Percentiles rank a stretch among this genome's conserved stretches.
Evolutionary conservation across 805 yeast genomes (phyloP).

Genomic region (Babjeviella inositovora): DNA sequence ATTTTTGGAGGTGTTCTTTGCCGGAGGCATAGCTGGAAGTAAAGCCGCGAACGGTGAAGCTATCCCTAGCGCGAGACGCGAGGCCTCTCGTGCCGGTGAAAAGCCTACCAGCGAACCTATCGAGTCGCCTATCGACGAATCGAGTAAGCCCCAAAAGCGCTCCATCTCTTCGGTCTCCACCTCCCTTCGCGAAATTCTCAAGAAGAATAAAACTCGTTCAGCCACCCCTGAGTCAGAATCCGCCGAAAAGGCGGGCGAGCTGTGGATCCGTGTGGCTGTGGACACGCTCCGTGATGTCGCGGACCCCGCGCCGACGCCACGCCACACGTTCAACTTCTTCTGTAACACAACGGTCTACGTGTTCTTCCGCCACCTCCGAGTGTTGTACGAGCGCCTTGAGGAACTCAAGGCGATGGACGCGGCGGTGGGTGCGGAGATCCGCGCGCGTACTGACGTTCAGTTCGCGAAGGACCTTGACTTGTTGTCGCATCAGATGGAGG

Average conservation of each 20-base stretch:
- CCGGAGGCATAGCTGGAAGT: constrained; percentile 3
- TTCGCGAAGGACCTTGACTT: constrained; percentile 83
- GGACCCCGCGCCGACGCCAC: constrained; percentile 9
- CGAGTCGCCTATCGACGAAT: no score
- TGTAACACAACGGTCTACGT: constrained; percentile 82
- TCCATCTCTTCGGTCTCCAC: no score
- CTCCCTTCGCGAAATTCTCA: constrained; percentile 3
- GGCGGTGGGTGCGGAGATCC: constrained; percentile 60
- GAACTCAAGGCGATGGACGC: constrained; percentile 64
- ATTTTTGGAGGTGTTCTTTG: constrained; percentile 58
- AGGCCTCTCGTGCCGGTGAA: no score
- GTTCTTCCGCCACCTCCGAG: constrained; percentile 74
- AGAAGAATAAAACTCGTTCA: no score
- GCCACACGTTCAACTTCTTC: constrained; percentile 61
- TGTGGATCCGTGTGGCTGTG: constrained; percentile 8
- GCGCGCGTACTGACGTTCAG: constrained; percentile 40
- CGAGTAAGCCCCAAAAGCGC: no score
- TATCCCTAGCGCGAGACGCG: no score
- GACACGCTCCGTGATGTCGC: constrained; percentile 1
- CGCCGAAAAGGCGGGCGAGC: constrained; percentile 7
- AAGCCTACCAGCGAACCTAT: no score
- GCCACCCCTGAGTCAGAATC: constrained; percentile 4
- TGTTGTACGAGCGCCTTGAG: constrained; percentile 61
- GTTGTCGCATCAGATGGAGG: constrained; percentile 65
- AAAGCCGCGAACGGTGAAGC: constrained; percentile 1